Base-by-base conservation (phyloP, 495 filamentous ascomycete species). In the Lepidopterella palustris region DNA sequence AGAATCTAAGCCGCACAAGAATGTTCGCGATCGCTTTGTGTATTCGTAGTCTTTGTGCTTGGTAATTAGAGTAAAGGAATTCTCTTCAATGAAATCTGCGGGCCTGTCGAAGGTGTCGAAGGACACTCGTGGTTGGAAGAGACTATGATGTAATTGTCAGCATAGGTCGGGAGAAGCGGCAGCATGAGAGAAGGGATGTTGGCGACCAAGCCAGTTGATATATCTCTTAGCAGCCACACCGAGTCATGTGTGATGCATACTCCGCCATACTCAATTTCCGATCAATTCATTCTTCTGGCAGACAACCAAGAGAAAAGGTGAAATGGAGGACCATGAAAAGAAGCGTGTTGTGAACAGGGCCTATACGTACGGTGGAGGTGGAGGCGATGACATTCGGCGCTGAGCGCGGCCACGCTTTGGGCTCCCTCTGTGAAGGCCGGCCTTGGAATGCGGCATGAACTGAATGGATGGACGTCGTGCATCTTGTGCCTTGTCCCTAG, bases 51-150 rank as follows among this genome's bases (percentile, higher is more conserved):
- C 89, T 58, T 86, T 87, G 73, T 97, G 93, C 70, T 91, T 89
- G 57, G 85, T 84, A 66, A 92, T 90, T 31, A 97, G 77, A 3
- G 90, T 95, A 57, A 96, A 84, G 3, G 69, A 67, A 32, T 63
- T 65, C 32, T 68, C 65, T 13, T 66, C 65, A 39, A 64, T 64
- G 53, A 90, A 85, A 58, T 88, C 83, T 9, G 79, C 79, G 4
- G 90, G 87, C 63, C 90, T 90, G 59, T 91, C 87, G 62, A 97
- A 90, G 15, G 92, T 97, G 75, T 98, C 89, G 71, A 98, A 98
- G 20, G 88, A 92, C 57, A 98, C 92, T 67, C 84, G 81, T 28
- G 74, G 73, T 63, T 80, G 74, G 70, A 87, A 86, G 18, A 63
- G 49, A 50, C 66, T 69, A 27, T 18, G 51, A 20, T 80, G 13